A percentile compares a stretch with the other conserved stretches of the same genome.
phyloP scores from a whole-genome alignment of 805 yeast genomes.

The Hanseniaspora singularis region DNA sequence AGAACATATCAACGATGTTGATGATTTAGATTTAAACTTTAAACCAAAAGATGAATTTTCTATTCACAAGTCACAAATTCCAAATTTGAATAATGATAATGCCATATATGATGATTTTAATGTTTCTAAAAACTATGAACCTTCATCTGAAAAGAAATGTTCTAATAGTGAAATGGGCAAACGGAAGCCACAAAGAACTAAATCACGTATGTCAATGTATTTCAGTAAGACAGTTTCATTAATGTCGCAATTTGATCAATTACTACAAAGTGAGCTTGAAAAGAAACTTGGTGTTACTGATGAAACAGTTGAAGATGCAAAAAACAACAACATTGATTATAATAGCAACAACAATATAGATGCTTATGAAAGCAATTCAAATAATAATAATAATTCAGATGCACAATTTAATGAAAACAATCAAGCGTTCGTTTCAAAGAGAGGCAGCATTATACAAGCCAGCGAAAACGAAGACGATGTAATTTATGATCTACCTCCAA shows the following conservation, averaged over 20 bases:
- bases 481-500: constrained; percentile 9
- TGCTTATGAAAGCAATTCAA: neutral
- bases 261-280: constrained; percentile 56
- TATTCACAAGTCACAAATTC: no score
- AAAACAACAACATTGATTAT: neutral
- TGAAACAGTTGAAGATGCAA: constrained; percentile 14
- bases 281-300: constrained; percentile 33
- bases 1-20: no score
- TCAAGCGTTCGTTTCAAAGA: no score
- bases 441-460: no score
- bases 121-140: no score
- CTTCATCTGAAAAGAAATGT: no score
- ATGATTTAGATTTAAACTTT: constrained; percentile 5
- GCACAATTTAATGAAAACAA: no score
- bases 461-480: neutral
- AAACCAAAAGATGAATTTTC: neutral
- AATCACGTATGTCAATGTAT: constrained; percentile 16
- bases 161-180: no score
- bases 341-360: neutral
- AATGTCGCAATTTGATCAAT: constrained; percentile 55
- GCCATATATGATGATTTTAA: no score
- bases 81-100: no score
- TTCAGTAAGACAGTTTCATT: constrained; percentile 23
- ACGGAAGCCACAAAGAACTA: constrained; percentile 6
- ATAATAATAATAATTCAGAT: no score